These are phyloP conservation scores for Ogataea methanolica DNA, from an alignment of 805 yeast species.

Conservation along the genomic window DNA sequence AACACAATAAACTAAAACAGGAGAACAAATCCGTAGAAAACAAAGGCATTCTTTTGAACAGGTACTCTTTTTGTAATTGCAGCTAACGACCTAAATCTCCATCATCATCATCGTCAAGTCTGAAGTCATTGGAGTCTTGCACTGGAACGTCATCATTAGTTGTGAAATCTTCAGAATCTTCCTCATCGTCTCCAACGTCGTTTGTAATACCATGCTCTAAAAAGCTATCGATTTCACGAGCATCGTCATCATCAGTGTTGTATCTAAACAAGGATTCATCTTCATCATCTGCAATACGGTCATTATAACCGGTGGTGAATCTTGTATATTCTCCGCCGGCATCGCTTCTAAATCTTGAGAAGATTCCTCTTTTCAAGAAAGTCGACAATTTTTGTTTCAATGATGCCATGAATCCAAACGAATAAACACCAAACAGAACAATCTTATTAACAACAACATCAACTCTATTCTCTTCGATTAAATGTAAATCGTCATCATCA, in stretches of 20 bases:
- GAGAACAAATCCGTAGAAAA: background rate
- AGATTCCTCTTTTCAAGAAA: constrained; percentile 22
- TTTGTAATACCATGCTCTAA: constrained; percentile 26
- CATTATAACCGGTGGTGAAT: constrained; percentile 25
- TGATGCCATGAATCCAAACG: constrained; percentile 15
- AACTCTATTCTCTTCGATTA: constrained; percentile 56
- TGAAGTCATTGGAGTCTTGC: background rate
- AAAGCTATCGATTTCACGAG: constrained; percentile 41
- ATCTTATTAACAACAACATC: constrained; percentile 57
- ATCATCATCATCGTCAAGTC: constrained; percentile 8
- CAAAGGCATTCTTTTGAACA: too few species aligned
- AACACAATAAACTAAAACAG: background rate
- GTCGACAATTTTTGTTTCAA: constrained; percentile 11
- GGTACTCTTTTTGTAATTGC: background rate
- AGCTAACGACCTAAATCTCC: constrained; percentile 2
- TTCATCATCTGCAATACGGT: constrained; percentile 28
- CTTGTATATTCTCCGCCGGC: constrained; percentile 14
- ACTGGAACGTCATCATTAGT: constrained; percentile 4
- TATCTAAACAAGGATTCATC: constrained; percentile 31
- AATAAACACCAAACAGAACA: constrained; percentile 52
- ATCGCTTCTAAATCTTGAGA: constrained; percentile 19
- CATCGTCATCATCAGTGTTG: constrained; percentile 40
- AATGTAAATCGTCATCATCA: constrained; percentile 51
- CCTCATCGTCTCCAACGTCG: constrained; percentile 33
- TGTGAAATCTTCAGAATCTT: constrained; percentile 22